phyloP scores from a whole-genome alignment of 805 yeast species.

The Sugiyamaella chiloensis region DNA sequence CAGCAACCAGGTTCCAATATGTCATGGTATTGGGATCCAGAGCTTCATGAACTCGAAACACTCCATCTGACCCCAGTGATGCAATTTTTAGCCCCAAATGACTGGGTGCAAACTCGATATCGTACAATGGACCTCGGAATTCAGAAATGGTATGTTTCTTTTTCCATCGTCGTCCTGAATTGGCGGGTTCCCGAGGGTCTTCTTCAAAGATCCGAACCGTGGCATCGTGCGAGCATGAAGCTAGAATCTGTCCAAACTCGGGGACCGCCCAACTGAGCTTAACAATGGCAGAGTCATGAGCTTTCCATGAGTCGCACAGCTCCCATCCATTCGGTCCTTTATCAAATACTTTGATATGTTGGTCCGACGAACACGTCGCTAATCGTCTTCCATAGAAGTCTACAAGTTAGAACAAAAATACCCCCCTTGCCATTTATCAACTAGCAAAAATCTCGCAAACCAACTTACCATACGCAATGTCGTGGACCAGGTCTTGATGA shows the following conservation, averaged over 20 bases:
- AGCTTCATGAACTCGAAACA: constrained; percentile 79
- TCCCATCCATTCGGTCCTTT: constrained; percentile 59
- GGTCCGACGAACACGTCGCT: constrained; percentile 95
- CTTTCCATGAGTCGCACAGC: constrained; percentile 86
- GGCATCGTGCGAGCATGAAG: constrained; percentile 86
- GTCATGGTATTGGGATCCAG: constrained; percentile 84
- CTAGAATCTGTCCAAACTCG: constrained; percentile 81
- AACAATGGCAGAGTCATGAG: constrained; percentile 86
- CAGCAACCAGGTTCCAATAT: constrained; percentile 76
- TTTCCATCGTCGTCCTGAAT: constrained; percentile 83
- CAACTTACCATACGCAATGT: constrained; percentile 64
- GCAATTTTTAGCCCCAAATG: constrained; percentile 80
- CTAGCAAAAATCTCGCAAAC: neutral
- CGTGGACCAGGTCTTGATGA: constrained; percentile 90
- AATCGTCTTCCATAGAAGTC: constrained; percentile 86
- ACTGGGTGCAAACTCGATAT: constrained; percentile 83
- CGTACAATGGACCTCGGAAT: constrained; percentile 83
- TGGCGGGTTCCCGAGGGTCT: constrained; percentile 67
- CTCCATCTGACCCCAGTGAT: constrained; percentile 86
- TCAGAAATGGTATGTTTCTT: constrained; percentile 76
- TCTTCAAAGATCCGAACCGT: constrained; percentile 92
- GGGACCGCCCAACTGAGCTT: constrained; percentile 92
- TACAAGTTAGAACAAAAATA: constrained; percentile 11
- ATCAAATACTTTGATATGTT: constrained; percentile 86
- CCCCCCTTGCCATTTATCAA: neutral